Conservation (phyloP, 495 filamentous ascomycete genomes). For the Letharia lupina region DNA sequence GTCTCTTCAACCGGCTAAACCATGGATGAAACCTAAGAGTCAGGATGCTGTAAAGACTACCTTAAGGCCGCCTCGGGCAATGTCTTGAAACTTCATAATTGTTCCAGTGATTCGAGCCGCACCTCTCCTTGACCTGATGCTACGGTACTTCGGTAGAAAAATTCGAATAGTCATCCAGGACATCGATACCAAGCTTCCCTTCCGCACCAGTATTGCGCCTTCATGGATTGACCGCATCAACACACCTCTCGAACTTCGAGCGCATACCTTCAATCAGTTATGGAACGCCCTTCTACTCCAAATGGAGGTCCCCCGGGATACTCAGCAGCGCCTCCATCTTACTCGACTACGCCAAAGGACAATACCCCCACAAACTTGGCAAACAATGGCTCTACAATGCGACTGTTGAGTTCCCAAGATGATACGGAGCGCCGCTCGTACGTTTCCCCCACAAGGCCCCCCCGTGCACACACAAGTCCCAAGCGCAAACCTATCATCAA, state of each 20-base stretch:
- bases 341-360: constrained; percentile 29
- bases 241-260: constrained; percentile 7
- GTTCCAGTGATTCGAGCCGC: too few relatives aligned
- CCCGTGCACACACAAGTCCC: constrained; percentile 13
- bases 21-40: neutral
- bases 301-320: constrained; percentile 24
- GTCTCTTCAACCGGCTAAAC: neutral
- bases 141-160: neutral
- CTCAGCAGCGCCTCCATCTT: constrained; percentile 31
- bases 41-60: neutral
- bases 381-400: constrained; percentile 50
- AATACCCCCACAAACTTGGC: constrained; percentile 28
- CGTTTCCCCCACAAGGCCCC: constrained; percentile 26
- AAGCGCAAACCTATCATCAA: constrained; percentile 16
- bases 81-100: neutral
- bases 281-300: constrained; percentile 31
- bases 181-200: neutral
- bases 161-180: neutral
- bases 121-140: neutral
- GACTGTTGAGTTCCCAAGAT: constrained; percentile 49
- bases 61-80: neutral
- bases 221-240: neutral
- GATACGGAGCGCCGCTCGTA: constrained; percentile 42
- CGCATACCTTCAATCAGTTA: constrained; percentile 8
- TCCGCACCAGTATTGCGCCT: neutral